Conservation (phyloP, 352 stramenopile species). For the Globisporangium spinosum region DNA sequence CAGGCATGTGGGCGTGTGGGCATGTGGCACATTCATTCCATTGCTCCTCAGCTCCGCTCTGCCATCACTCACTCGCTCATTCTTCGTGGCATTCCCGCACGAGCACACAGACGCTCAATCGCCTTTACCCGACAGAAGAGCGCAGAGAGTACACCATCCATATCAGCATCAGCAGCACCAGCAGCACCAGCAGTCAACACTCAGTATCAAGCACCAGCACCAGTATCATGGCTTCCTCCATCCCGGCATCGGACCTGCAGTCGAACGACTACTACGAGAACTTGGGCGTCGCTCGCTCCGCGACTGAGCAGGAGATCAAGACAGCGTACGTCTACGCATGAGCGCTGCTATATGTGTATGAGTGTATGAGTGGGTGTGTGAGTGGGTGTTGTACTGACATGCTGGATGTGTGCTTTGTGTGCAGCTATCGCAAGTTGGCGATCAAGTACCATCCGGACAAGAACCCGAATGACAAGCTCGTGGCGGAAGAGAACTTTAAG, state of each 20-base stretch:
- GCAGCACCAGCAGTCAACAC: not conserved
- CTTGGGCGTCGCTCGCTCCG: slow-evolving; percentile 59
- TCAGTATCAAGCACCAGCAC: not conserved
- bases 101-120: not conserved
- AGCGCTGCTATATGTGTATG: not conserved
- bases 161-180: not conserved
- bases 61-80: not conserved
- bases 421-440: slow-evolving; percentile 88
- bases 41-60: not conserved
- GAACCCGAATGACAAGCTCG: slow-evolving; percentile 80
- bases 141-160: not conserved
- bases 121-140: not conserved
- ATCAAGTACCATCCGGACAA: slow-evolving; percentile 94
- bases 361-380: not conserved
- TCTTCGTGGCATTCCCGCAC: not conserved
- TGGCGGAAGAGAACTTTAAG: slow-evolving; percentile 92
- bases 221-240: slow-evolving; percentile 4
- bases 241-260: slow-evolving; percentile 42
- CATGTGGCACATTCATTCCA: slow-evolving; percentile 1
- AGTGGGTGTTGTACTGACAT: not conserved
- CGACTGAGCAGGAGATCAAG: slow-evolving; percentile 81
- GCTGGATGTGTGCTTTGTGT: not conserved
- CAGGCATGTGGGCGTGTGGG: not conserved
- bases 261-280: slow-evolving; percentile 88
- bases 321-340: slow-evolving; percentile 52